phyloP scores from a whole-genome alignment of 2,329 filamentous ascomycete species.

The Leptoxyphium fumago region DNA sequence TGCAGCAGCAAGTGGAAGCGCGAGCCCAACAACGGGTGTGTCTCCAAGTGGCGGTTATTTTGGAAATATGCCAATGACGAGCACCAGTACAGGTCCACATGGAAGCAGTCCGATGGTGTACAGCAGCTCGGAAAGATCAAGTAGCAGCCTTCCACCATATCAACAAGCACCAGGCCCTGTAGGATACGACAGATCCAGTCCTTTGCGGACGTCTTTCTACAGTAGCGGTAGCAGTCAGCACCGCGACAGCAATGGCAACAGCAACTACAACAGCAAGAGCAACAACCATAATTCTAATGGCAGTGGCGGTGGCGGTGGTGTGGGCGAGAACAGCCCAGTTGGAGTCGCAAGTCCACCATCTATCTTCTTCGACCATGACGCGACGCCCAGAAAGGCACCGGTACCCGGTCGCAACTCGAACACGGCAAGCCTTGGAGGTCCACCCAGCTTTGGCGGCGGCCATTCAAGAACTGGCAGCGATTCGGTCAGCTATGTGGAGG shows the following conservation, averaged over 20 bases:
- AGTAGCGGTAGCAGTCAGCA: constrained; percentile 3
- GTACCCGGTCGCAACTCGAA: constrained; percentile 1
- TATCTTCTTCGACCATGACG: constrained; percentile 6
- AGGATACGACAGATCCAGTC: constrained; percentile 53
- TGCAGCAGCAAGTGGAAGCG: constrained; percentile 21
- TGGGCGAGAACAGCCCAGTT: constrained; percentile 1
- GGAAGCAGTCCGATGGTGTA: neutral
- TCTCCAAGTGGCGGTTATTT: neutral
- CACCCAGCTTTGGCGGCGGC: constrained; percentile 1
- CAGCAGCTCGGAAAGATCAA: neutral
- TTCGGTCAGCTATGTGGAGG: constrained; percentile 53
- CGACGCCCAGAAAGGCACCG: constrained; percentile 9
- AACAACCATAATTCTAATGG: constrained; percentile 4
- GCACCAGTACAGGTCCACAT: neutral
- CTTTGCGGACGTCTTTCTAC: constrained; percentile 47
- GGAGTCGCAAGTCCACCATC: neutral
- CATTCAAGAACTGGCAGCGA: constrained; percentile 34
- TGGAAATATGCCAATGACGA: neutral
- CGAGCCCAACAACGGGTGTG: neutral
- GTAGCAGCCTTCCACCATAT: constrained; percentile 15
- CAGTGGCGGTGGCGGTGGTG: constrained; percentile 1
- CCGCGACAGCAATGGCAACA: constrained; percentile 10
- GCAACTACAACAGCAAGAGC: constrained; percentile 9
- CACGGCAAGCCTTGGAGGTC: constrained; percentile 10
- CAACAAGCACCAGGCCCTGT: constrained; percentile 59